Evolutionary conservation across 2,329 filamentous ascomycete species (phyloP), one percentile per base, ranked within the genome.

Genomic region (Aspergillus melleus): DNA sequence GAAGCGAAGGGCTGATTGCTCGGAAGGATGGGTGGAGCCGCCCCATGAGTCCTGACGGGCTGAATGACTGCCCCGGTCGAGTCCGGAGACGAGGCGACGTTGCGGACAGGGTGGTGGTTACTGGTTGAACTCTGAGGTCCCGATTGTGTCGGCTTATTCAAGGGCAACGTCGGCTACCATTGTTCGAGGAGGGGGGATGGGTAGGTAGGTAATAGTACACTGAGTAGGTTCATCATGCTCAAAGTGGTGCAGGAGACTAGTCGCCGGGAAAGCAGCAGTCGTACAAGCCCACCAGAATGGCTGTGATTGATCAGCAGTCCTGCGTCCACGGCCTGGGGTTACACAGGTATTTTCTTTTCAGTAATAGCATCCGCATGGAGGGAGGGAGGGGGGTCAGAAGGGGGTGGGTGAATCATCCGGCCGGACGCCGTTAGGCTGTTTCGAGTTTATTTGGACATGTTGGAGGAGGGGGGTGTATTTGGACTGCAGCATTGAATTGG

Each of bases 361-460:
- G 32, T 24, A 30, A 51, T 51, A 19, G 49, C 24, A 39, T 39
- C 29, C 9, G 32, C 30, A 44, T 24, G 30, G 36, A 46, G 19
- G 14, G 36, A 22, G 30, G 30, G 50, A 19, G 29, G 16, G 50
- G 4, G 46, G 32, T 29, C 39, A 42, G 12, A 54, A 42, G 39
- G 42, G 20, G 44, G 46, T 52, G 50, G 59, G 55, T 55, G 57
- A 61, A 62, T 61, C 58, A 62, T 57, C 58, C 62, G 56, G 65
- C 64, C 65, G 62, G 66, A 61, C 64, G 64, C 72, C 69, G 71
- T 76, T 76, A 74, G 74, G 64, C 61, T 73, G 74, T 76, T 76
- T 76, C 74, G 71, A 72, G 72, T 76, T 75, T 70, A 75, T 74
- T 74, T 69, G 63, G 61, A 70, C 58, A 61, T 64, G 65, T 62